Evolutionary conservation across 2,329 filamentous ascomycete genomes (phyloP).

Genomic region (Exophiala oligosperma): DNA sequence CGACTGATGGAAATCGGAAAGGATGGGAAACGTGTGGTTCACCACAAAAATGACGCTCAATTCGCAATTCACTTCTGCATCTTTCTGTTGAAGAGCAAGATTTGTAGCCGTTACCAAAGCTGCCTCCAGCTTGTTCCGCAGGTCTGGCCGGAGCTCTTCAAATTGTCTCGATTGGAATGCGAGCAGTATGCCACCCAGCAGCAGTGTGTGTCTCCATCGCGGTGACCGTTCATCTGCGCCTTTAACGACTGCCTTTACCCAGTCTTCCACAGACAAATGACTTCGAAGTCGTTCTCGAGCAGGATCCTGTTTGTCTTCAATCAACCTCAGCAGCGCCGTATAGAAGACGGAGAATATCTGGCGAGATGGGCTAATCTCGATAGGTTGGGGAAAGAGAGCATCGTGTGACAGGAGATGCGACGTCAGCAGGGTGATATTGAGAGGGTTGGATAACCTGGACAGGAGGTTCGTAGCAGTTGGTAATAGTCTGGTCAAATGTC

Average conservation of each 20-base stretch:
- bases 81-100: constrained; percentile 65
- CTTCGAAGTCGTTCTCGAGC: constrained; percentile 45
- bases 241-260: constrained; percentile 59
- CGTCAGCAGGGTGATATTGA: constrained; percentile 61
- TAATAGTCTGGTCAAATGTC: constrained; percentile 47
- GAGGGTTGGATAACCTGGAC: constrained; percentile 57
- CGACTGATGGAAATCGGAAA: constrained; percentile 61
- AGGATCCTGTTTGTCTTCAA: constrained; percentile 47
- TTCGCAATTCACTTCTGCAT: constrained; percentile 51
- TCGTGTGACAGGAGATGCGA: constrained; percentile 60
- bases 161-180: constrained; percentile 54
- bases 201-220: constrained; percentile 81
- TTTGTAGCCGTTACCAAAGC: constrained; percentile 75
- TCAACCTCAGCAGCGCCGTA: constrained; percentile 56
- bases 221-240: constrained; percentile 63
- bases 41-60: constrained; percentile 66
- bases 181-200: constrained; percentile 75
- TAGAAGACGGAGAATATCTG: constrained; percentile 63
- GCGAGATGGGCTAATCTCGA: constrained; percentile 56
- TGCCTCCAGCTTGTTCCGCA: constrained; percentile 68
- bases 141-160: constrained; percentile 59
- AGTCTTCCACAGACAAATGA: constrained; percentile 55
- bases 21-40: constrained; percentile 72
- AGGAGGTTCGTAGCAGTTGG: constrained; percentile 51
- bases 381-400: constrained; percentile 59